These are phyloP conservation scores for Magnusiomyces magnusii DNA, from an alignment of 1,139 yeast species.

Conservation along the genomic window DNA sequence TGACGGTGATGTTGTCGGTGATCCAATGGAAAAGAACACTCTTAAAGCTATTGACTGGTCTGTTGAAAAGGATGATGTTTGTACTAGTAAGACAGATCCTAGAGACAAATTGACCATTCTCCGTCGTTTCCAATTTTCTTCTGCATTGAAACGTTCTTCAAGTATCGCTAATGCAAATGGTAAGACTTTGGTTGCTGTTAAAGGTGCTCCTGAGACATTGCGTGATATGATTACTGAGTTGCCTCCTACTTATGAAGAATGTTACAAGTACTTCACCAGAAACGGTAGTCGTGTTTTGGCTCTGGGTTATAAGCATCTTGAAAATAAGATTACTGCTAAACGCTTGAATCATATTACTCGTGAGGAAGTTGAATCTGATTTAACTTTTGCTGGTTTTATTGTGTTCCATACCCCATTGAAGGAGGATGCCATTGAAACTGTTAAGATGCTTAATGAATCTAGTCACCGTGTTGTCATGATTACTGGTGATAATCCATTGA, in stretches of 20 bases:
- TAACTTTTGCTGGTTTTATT: slow-evolving; percentile 84
- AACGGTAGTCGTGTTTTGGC: slow-evolving; percentile 96
- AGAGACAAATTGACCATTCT: slow-evolving; percentile 54
- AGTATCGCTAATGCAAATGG: slow-evolving; percentile 61
- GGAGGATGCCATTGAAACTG: slow-evolving; percentile 83
- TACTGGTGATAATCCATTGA: slow-evolving; percentile 97
- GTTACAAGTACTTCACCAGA: slow-evolving; percentile 86
- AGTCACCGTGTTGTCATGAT: slow-evolving; percentile 93
- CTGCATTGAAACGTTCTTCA: slow-evolving; percentile 93
- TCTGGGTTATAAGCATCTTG: slow-evolving; percentile 73
- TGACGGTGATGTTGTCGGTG: slow-evolving; percentile 97
- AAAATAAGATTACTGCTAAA: slow-evolving; percentile 42
- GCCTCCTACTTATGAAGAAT: slow-evolving; percentile 77
- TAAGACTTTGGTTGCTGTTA: slow-evolving; percentile 68
- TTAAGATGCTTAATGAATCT: slow-evolving; percentile 88
- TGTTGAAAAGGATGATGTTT: slow-evolving; percentile 60
- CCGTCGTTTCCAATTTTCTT: slow-evolving; percentile 95
- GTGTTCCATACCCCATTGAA: slow-evolving; percentile 98
- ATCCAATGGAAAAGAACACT: slow-evolving; percentile 98
- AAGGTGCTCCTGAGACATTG: slow-evolving; percentile 99
- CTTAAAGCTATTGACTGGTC: slow-evolving; percentile 82
- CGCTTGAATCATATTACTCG: slow-evolving; percentile 56
- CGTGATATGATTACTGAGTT: slow-evolving; percentile 63
- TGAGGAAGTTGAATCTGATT: slow-evolving; percentile 63
- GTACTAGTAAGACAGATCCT: slow-evolving; percentile 18